Base-by-base conservation (phyloP, 1,284 basidiomycete species). In the Sphaerobolus stellatus region DNA sequence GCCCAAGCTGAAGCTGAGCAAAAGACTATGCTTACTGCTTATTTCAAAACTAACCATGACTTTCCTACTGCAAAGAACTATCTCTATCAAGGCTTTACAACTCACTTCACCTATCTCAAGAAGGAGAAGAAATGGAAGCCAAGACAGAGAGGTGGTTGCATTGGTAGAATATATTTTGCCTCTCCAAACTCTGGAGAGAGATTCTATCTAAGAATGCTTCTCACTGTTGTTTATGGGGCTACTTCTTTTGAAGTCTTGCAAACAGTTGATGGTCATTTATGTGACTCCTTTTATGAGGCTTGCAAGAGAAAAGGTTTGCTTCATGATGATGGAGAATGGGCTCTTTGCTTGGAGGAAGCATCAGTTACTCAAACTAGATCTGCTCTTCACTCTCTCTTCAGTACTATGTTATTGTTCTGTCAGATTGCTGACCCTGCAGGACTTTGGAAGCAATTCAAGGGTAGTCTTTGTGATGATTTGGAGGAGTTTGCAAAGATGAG, bases 271-370 rank as follows among this genome's bases (percentile, higher is more conserved):
- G 69, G 65, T 31, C 44, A 58, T 18, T 14, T 48, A 8, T 57
- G 63, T 56, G 50, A 49, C 2, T 70, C 70, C 0, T 76, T 66
- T 50, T 57, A 64, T 25, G 68, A 65, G 7, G 74, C 74, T 7
- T 79, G 76, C 48, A 44, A 73, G 41, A 73, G 70, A 8, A 54
- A 61, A 4, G 77, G 77, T 0, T 64, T 81, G 0, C 60, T 80
- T 0, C 65, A 76, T 44, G 71, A 78, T 67, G 76, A 80, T 64
- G 62, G 63, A 0, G 76, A 79, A 58, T 78, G 75, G 74, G 24
- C 63, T 1, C 57, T 58, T 5, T 78, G 76, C 52, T 59, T 80
- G 0, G 18, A 59, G 22, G 77, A 81, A 56, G 78, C 78, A 8
- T 43, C 62, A 22, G 47, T 51, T 0, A 74, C 77, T 66, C 69